Conservation (phyloP, 2,329 filamentous ascomycete genomes). For the Colletotrichum orchidophilum region DNA sequence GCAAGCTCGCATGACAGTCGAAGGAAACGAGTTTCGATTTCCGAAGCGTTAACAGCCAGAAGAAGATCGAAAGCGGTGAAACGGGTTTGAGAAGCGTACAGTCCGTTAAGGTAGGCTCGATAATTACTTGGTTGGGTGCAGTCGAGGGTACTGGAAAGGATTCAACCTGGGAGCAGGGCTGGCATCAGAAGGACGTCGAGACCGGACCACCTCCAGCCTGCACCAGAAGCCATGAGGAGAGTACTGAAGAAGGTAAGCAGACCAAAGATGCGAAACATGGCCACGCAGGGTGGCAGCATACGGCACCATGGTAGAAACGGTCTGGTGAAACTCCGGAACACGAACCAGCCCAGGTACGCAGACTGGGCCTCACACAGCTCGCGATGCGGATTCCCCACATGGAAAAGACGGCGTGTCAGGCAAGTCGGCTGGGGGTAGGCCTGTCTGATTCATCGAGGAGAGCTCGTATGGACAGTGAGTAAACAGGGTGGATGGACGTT, state of each 20-base stretch:
- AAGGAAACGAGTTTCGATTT: slow-evolving; percentile 13
- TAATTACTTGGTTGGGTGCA: neutral
- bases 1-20: slow-evolving; percentile 10
- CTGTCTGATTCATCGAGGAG: slow-evolving; percentile 11
- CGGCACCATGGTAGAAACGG: slow-evolving; percentile 16
- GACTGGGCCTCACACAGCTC: slow-evolving; percentile 16
- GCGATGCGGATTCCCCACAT: slow-evolving; percentile 10
- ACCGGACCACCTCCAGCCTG: slow-evolving; percentile 6
- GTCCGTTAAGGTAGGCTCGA: neutral
- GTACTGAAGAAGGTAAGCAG: slow-evolving; percentile 21
- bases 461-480: neutral
- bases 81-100: slow-evolving; percentile 21
- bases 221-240: neutral
- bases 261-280: slow-evolving; percentile 28
- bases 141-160: slow-evolving; percentile 11
- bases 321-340: slow-evolving; percentile 31
- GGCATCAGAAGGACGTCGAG: neutral
- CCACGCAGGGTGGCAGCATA: slow-evolving; percentile 15
- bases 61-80: slow-evolving; percentile 19
- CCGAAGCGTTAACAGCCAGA: neutral
- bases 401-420: neutral
- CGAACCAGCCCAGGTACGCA: slow-evolving; percentile 2
- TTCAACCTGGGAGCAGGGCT: slow-evolving; percentile 5
- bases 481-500: slow-evolving; percentile 18
- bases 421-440: neutral